A percentile compares a stretch with the other conserved stretches of the same genome.
phyloP scores from a whole-genome alignment of 352 stramenopile species.

The Globisporangium nodosum region DNA sequence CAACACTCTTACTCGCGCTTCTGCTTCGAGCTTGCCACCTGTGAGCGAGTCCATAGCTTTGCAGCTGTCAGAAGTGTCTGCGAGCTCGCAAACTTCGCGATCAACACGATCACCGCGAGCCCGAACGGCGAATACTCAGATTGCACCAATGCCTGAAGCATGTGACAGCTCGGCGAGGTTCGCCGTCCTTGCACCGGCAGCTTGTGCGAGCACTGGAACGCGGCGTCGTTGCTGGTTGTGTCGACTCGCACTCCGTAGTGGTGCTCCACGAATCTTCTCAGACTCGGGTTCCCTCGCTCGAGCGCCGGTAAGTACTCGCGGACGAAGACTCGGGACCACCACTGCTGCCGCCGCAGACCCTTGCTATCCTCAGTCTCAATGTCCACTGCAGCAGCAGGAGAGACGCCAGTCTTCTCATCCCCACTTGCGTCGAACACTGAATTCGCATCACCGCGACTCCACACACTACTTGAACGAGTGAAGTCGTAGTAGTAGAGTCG shows the following conservation, averaged over 20 bases:
- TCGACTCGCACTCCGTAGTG: constrained; percentile 14
- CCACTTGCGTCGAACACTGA: constrained; percentile 1
- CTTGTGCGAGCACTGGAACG: not conserved
- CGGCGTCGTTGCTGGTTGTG: not conserved
- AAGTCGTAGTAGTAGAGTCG: constrained; percentile 88
- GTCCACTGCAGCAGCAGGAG: no score
- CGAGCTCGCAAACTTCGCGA: not conserved
- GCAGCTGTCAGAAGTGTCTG: not conserved
- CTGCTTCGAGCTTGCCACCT: not conserved
- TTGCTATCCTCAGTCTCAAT: not conserved
- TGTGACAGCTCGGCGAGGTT: not conserved
- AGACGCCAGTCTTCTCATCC: not conserved
- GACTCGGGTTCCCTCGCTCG: constrained; percentile 36
- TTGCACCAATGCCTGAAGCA: not conserved
- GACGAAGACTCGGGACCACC: constrained; percentile 37
- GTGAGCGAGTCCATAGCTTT: not conserved
- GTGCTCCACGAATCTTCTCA: constrained; percentile 36
- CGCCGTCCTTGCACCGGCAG: no score
- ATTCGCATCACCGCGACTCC: constrained; percentile 22
- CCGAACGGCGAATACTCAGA: constrained; percentile 4
- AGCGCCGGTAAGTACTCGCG: constrained; percentile 37
- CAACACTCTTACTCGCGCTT: not conserved
- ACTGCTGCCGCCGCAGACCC: constrained; percentile 7
- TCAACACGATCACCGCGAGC: constrained; percentile 1
- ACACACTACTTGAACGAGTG: constrained; percentile 61